Conservation (phyloP, 495 filamentous ascomycete species). For the Annulohypoxylon maeteangense region DNA sequence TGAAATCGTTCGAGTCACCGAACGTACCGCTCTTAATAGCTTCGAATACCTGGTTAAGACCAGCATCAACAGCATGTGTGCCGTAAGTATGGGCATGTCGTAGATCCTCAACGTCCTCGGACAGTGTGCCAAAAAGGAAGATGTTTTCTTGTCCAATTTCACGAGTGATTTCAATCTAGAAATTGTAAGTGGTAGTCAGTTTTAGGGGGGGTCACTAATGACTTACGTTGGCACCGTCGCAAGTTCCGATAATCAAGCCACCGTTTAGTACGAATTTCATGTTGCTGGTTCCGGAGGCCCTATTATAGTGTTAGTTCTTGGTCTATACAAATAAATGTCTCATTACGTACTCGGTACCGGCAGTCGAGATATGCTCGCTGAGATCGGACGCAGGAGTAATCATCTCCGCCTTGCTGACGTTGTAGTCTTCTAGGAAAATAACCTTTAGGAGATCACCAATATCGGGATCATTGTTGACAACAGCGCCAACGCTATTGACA, state of each 20-base stretch:
- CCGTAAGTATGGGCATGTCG: slow-evolving; percentile 91
- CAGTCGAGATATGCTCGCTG: slow-evolving; percentile 98
- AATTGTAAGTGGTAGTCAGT: slow-evolving; percentile 6
- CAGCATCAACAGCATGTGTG: slow-evolving; percentile 76
- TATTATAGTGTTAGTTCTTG: slow-evolving; percentile 33
- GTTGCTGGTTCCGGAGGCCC: slow-evolving; percentile 74
- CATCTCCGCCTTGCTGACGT: slow-evolving; percentile 98
- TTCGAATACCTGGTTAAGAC: slow-evolving; percentile 83
- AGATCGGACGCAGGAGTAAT: slow-evolving; percentile 94
- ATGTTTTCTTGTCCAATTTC: slow-evolving; percentile 97
- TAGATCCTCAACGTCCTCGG: slow-evolving; percentile 96
- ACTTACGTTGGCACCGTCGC: slow-evolving; percentile 95
- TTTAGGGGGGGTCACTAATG: background rate
- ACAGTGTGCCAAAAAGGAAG: slow-evolving; percentile 96
- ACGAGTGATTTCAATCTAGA: slow-evolving; percentile 94
- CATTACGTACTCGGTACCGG: slow-evolving; percentile 79
- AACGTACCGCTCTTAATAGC: slow-evolving; percentile 80
- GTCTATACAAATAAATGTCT: background rate
- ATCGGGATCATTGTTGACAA: slow-evolving; percentile 91
- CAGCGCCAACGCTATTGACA: slow-evolving; percentile 89
- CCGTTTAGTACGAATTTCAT: slow-evolving; percentile 99
- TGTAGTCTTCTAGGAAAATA: slow-evolving; percentile 97
- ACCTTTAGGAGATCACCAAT: slow-evolving; percentile 96
- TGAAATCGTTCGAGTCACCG: slow-evolving; percentile 78
- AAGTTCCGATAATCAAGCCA: slow-evolving; percentile 96